phyloP scores from a whole-genome alignment of 371 early-diverging fungal species.

The Lichtheimia ornata region DNA sequence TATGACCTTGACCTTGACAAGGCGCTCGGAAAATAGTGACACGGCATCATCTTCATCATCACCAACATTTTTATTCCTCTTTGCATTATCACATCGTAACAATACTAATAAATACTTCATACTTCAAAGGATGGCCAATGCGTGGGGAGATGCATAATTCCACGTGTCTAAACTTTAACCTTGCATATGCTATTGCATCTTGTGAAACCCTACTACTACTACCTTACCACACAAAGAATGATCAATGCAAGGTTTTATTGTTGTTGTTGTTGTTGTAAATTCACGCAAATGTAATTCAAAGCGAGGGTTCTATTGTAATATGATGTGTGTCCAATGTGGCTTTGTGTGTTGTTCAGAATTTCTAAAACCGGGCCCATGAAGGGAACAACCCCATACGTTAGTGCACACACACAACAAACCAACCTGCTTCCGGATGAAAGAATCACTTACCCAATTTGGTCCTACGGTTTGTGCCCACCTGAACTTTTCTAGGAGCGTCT shows the following conservation, averaged over 20 bases:
- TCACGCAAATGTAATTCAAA: conserved; percentile 1
- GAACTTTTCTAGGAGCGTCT: conserved; percentile 91
- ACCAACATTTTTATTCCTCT: not conserved
- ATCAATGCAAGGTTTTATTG: too few relatives aligned
- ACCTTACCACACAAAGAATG: not conserved
- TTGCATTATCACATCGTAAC: not conserved
- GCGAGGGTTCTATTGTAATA: not conserved
- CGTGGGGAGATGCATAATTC: not conserved
- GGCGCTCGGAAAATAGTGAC: not conserved
- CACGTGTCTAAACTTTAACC: not conserved
- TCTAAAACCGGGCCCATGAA: conserved; percentile 6
- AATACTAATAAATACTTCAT: too few relatives aligned
- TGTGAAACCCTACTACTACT: not conserved
- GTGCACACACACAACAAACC: not conserved
- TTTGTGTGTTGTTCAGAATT: conserved; percentile 2
- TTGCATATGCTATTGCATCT: too few relatives aligned
- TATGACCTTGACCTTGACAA: conserved; percentile 24
- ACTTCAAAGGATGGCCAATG: not conserved
- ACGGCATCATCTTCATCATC: not conserved
- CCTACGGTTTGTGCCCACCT: conserved; percentile 91
- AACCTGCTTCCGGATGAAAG: not conserved
- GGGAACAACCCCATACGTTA: too few relatives aligned
- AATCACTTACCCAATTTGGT: conserved; percentile 56
- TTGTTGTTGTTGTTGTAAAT: not conserved
- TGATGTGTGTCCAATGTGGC: too few relatives aligned